These are phyloP conservation scores for Paragyromitra xinjiangensis DNA, from an alignment of 495 filamentous ascomycete species.

Conservation along the genomic window DNA sequence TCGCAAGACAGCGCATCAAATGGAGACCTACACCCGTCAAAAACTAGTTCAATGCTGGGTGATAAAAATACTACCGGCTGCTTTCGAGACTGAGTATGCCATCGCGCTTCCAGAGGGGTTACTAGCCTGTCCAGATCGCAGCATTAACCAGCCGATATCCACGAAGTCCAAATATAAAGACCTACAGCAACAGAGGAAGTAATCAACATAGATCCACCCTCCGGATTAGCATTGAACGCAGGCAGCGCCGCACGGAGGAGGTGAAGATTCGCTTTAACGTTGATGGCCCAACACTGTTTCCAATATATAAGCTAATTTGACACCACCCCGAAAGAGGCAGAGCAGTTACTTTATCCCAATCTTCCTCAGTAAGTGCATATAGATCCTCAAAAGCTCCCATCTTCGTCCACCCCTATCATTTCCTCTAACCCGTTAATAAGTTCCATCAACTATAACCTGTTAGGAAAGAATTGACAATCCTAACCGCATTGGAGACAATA, in stretches of 20 bases:
- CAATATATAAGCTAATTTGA: not conserved
- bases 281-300: slow-evolving; percentile 70
- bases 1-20: slow-evolving; percentile 76
- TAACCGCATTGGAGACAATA: slow-evolving; percentile 74
- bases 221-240: slow-evolving; percentile 72
- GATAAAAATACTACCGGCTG: slow-evolving; percentile 61
- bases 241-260: slow-evolving; percentile 71
- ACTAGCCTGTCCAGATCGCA: slow-evolving; percentile 7
- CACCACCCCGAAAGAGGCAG: not conserved
- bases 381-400: slow-evolving; percentile 72
- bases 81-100: slow-evolving; percentile 73
- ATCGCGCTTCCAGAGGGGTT: slow-evolving; percentile 65
- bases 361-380: slow-evolving; percentile 68
- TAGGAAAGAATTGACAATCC: slow-evolving; percentile 49
- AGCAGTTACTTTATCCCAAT: slow-evolving; percentile 72
- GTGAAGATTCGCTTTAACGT: slow-evolving; percentile 72
- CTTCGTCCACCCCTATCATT: slow-evolving; percentile 71
- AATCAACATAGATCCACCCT: slow-evolving; percentile 74
- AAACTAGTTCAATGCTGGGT: not conserved
- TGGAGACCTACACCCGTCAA: slow-evolving; percentile 64
- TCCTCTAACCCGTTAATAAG: not conserved
- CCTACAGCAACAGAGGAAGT: slow-evolving; percentile 70
- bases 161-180: not conserved
- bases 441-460: not conserved
- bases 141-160: not conserved